These are phyloP conservation scores for Gaillardinia entomophila DNA, from an alignment of 805 yeast species.

Conservation along the genomic window DNA sequence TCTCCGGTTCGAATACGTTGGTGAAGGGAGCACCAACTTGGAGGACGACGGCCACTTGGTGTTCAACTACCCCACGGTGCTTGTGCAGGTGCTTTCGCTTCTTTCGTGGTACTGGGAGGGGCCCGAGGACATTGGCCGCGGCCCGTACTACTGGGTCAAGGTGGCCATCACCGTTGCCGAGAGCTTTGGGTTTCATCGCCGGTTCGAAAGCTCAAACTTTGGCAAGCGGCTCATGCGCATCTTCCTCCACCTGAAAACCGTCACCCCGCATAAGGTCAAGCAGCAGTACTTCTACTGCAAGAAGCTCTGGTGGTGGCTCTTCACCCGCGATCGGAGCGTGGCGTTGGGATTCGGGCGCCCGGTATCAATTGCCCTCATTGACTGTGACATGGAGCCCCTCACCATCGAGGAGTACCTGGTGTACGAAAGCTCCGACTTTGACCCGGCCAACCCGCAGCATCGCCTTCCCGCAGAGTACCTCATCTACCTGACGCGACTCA, in stretches of 20 bases:
- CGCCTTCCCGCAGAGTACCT: constrained; percentile 1
- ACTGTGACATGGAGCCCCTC: constrained; percentile 1
- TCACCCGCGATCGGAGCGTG: constrained; percentile 3
- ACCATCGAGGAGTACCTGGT: constrained; percentile 5
- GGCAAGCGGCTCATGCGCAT: not conserved
- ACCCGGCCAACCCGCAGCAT: constrained; percentile 1
- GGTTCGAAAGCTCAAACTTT: constrained; percentile 1
- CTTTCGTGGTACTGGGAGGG: constrained; percentile 6
- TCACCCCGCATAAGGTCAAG: not conserved
- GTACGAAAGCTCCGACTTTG: constrained; percentile 5
- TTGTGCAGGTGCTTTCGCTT: constrained; percentile 4
- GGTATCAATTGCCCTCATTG: not conserved
- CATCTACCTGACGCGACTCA: constrained; percentile 1
- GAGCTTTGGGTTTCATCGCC: constrained; percentile 4
- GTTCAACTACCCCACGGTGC: constrained; percentile 8
- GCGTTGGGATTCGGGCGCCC: constrained; percentile 6
- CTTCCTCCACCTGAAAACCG: not conserved
- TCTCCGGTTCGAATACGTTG: constrained; percentile 6
- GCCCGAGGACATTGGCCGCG: constrained; percentile 4
- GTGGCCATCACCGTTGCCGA: constrained; percentile 3
- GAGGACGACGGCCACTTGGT: constrained; percentile 5
- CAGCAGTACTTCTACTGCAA: constrained; percentile 6
- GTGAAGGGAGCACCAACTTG: not conserved
- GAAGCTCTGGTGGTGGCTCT: constrained; percentile 8
- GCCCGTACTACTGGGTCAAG: constrained; percentile 4